phyloP scores from a whole-genome alignment of 129 eudicot genomes.

The Pittosporum tobira region DNA sequence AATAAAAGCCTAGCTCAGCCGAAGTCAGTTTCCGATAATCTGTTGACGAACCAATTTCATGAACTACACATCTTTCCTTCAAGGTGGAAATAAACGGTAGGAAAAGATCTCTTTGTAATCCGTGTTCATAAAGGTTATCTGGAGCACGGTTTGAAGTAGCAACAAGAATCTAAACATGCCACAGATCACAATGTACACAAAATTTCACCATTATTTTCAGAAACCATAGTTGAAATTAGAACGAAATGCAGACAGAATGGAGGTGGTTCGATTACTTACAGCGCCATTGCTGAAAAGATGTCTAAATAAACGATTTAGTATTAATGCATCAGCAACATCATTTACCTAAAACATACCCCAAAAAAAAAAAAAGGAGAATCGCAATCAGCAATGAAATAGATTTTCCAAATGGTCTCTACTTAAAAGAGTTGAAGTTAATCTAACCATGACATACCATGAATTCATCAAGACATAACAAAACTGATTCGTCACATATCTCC shows the following conservation, averaged over 20 bases:
- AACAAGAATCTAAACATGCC: constrained; percentile 73
- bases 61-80: constrained; percentile 90
- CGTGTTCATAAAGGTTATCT: constrained; percentile 86
- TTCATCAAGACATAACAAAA: constrained; percentile 89
- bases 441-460: constrained; percentile 59
- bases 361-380: neutral
- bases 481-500: constrained; percentile 80
- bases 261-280: constrained; percentile 38
- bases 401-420: neutral
- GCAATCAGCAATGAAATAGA: neutral
- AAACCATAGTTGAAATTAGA: constrained; percentile 1
- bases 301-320: constrained; percentile 73
- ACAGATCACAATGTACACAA: constrained; percentile 8
- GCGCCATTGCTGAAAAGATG: constrained; percentile 71
- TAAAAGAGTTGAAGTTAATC: neutral
- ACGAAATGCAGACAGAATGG: neutral
- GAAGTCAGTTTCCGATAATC: constrained; percentile 91
- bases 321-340: constrained; percentile 95
- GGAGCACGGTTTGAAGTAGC: constrained; percentile 98
- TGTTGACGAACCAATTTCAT: constrained; percentile 84
- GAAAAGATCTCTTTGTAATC: constrained; percentile 91
- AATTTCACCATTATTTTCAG: constrained; percentile 3
- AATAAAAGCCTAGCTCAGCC: constrained; percentile 91
- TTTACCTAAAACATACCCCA: constrained; percentile 43
- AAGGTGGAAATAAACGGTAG: constrained; percentile 85